Base-by-base conservation (phyloP, 176 grass and related monocot genomes). In the Paspalum notatum region DNA sequence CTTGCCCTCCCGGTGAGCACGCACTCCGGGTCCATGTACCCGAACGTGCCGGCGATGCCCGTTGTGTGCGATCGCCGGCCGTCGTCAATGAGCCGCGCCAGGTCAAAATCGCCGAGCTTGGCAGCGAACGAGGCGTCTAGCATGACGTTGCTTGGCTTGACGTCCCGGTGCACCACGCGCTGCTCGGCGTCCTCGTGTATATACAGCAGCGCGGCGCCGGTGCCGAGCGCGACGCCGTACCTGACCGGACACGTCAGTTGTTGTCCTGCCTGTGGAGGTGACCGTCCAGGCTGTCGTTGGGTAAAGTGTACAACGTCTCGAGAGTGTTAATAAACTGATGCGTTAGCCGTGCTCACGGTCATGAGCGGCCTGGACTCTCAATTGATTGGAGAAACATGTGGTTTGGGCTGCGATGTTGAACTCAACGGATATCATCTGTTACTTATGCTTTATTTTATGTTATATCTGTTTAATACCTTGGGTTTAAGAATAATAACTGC, bases 71-170 rank as follows among this genome's bases (percentile, higher is more conserved):
- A 74, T 2, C 62, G 11, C 8, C 71, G 51, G 4, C 71, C 71
- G 1, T 86, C 27, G 12, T 68, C 55, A 3, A 82, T 18, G 25
- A 83, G 73, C 57, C 65, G 21, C 0, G 78, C 71, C 0, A 87
- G 62, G 0, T 78, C 77, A 3, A 87, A 87, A 78, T 87, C 85
- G 0, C 85, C 53, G n/a, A 87, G 78, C 71, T 69, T 86, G 71
- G 78, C 62, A 5, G 1, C 39, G 37, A 69, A 45, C 0, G 63
- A 43, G 0, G 42, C 59, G 60, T 80, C 76, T 0, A 80, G 77
- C 84, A 86, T 86, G 17, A 86, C 56, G 71, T 87, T 87, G 52
- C 85, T 87, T 1, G 78, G 85, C 62, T 87, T 87, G 21, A 87
- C 80, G 42, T 87, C 71, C 7, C 70, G 11, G n/a, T 80, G 84